Evolutionary conservation across 495 filamentous ascomycete species (phyloP), one percentile per base, ranked within the genome.

Genomic region (Chaetomidium leptoderma): DNA sequence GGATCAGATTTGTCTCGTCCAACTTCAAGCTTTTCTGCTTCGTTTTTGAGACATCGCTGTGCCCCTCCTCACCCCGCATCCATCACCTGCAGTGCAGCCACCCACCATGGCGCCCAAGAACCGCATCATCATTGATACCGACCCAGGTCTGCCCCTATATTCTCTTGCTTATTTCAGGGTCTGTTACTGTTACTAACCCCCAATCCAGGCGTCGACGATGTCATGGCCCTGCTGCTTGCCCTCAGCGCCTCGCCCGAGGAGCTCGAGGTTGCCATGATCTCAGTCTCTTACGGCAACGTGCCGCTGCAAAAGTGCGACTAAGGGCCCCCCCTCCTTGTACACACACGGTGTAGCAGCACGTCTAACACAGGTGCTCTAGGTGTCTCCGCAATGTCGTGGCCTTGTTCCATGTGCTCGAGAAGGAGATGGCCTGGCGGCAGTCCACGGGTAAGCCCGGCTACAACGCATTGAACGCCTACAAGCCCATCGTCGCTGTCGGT

Each of bases 41-140:
- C 11, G 43, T 29, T 19, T 24, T 53, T 32, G 23, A 30, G 40
- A 57, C 39, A 14, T 11, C 11, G 23, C 35, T 10, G 21, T 57
- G 48, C 55, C 53, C 43, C 60, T 40, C 47, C 49, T 33, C 35
- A 42, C 16, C 26, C 14, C 29, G 36, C 52, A 84, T 84, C n/a
- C n/a, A n/a, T n/a, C n/a, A n/a, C n/a, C n/a, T n/a, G n/a, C n/a
- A n/a, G n/a, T n/a, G n/a, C 40, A 55, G 35, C 17, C 35, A 42
- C 16, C 26, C 14, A 35, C 39, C 52, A 84, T 84, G 81, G 76
- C 79, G 9, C 78, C 81, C 19, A 76, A 78, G 44, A 89, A 85
- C 63, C 85, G 83, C 58, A 85, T 97, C 55, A 96, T 97, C 60
- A 92, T 97, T 51, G 92, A 97, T 64, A 97, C 92, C 24, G 92